Evolutionary conservation across 108 stramenopile species (phyloP), one percentile per base, ranked within the genome.

Genomic region (Craspedostauros australis): DNA sequence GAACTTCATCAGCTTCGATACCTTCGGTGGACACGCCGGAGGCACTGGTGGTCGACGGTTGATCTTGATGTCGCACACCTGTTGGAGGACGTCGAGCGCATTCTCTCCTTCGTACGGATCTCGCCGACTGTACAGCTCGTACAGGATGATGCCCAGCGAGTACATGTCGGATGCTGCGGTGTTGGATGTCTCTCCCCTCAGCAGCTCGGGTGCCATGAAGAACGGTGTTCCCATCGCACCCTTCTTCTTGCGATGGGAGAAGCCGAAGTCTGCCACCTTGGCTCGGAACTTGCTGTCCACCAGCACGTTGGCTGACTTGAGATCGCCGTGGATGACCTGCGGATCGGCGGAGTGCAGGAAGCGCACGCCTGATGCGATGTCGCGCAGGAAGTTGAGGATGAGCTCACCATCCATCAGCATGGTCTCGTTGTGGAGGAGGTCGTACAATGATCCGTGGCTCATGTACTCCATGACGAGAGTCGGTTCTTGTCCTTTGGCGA

Each of bases 151-250:
- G 0, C 64, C 74, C 29, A 76, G 62, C 21, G 64, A 66, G 45
- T 71, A 76, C 5, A 76, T 66, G 45, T 79, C 78, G 8, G 70
- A 68, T 12, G 48, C 66, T 2, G 60, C 7, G 2, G 78, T 69
- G 39, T 69, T 72, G 5, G 5, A 25, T 3, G 56, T 47, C 33
- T 79, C 71, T 24, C 62, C 55, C 14, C 72, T 46, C 18, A 79
- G 37, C 11, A 79, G 22, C 50, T 91, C 95, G 3, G 95, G 95
- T 1, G 91, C 93, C 97, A 96, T 98, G 92, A 91, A 96, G 55
- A 77, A 95, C 64, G 19, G 69, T n/a, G 18, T 77, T 60, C 46
- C 69, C 40, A 28, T 79, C 66, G 20, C 58, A 45, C 9, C 70
- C 40, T 9, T 72, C 28, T 28, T 79, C 87, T 93, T 7, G 87